These are phyloP conservation scores for Scheffersomyces stambukii DNA, from an alignment of 1,139 yeast genomes.

Conservation along the genomic window DNA sequence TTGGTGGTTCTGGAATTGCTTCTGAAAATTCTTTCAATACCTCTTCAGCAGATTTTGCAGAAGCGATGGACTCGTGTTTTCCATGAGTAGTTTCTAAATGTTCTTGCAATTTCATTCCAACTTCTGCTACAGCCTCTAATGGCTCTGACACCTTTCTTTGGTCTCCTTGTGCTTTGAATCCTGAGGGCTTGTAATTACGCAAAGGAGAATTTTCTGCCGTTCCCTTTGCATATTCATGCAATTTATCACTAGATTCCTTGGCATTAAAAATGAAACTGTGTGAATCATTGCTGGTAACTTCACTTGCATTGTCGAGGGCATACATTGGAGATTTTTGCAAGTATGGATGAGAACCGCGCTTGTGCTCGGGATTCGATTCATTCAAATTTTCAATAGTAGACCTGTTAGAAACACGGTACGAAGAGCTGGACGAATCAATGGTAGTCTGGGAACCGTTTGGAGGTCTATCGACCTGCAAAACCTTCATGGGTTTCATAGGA, in stretches of 20 bases:
- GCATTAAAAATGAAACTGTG: conserved; percentile 29
- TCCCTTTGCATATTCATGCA: conserved; percentile 18
- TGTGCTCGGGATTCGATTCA: not conserved
- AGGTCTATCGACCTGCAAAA: conserved; percentile 14
- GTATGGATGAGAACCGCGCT: conserved; percentile 14
- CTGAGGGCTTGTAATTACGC: conserved; percentile 16
- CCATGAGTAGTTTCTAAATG: conserved; percentile 14
- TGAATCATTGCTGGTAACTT: conserved; percentile 18
- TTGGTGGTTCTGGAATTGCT: conserved; percentile 8
- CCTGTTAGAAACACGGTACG: no score
- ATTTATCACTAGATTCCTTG: conserved; percentile 13
- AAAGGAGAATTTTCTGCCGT: conserved; percentile 14
- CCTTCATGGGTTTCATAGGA: conserved; percentile 42
- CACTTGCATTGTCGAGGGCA: conserved; percentile 6
- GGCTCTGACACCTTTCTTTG: conserved; percentile 20
- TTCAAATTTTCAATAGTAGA: not conserved
- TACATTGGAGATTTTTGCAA: conserved; percentile 9
- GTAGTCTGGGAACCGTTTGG: conserved; percentile 1
- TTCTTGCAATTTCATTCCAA: conserved; percentile 21
- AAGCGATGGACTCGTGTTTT: conserved; percentile 2
- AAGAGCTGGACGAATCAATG: no score
- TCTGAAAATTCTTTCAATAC: conserved; percentile 10
- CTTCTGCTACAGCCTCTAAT: conserved; percentile 25
- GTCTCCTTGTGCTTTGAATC: conserved; percentile 1
- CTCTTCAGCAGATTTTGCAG: conserved; percentile 8